phyloP scores from a whole-genome alignment of 2,329 filamentous ascomycete species.

The Fusarium sp. region DNA sequence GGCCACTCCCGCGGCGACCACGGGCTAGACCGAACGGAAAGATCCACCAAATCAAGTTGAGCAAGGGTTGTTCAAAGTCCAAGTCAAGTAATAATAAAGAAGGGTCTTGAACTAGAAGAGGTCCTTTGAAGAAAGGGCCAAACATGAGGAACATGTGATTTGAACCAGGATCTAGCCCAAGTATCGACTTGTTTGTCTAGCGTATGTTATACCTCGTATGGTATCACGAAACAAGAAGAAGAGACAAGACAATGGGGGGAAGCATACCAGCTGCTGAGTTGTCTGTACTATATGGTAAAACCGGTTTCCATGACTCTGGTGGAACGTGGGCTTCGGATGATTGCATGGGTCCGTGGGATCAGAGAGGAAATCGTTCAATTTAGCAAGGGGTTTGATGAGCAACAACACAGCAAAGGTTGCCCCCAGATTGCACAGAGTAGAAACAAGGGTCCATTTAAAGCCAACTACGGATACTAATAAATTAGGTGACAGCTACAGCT shows the following conservation, averaged over 20 bases:
- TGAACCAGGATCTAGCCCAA: background rate
- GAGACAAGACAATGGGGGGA: conserved; percentile 1
- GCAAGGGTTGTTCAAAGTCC: conserved; percentile 20
- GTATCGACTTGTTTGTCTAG: background rate
- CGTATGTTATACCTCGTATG: background rate
- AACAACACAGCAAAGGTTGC: conserved; percentile 4
- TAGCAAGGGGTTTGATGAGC: conserved; percentile 12
- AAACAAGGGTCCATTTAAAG: conserved; percentile 3
- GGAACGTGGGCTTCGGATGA: conserved; percentile 39
- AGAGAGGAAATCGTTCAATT: conserved; percentile 27
- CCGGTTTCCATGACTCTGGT: conserved; percentile 40
- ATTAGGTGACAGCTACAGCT: background rate
- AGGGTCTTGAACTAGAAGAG: conserved; percentile 9
- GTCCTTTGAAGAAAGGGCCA: background rate
- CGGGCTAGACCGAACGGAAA: conserved; percentile 45
- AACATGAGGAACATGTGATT: background rate
- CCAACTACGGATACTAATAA: background rate
- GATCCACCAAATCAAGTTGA: conserved; percentile 34
- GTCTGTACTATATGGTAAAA: conserved; percentile 35
- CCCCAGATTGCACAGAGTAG: background rate
- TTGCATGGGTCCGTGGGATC: conserved; percentile 39
- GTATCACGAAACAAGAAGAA: background rate
- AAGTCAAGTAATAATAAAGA: conserved; percentile 26
- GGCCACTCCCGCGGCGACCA: conserved; percentile 33
- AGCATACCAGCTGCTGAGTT: conserved; percentile 4